Evolutionary conservation across 495 filamentous ascomycete species (phyloP), one percentile per base, ranked within the genome.

Genomic region (Penicillium waksmanii): DNA sequence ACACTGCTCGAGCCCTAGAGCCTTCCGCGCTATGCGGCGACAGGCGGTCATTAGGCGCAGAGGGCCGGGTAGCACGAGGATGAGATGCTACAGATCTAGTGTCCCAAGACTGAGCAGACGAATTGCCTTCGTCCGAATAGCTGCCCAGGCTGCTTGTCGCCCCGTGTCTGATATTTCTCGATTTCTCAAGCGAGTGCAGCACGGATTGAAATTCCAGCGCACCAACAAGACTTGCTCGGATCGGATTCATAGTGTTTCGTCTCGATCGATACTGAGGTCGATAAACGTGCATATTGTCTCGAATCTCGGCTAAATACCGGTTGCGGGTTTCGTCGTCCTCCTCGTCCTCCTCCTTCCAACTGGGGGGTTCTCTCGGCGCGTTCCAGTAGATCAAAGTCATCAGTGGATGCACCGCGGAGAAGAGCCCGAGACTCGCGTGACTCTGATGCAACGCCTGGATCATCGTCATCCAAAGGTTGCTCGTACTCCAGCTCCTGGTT

Each of bases 191-290:
- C 4, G 91, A 89, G 7, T 88, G 87, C 49, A 99, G 79, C 12
- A 97, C 89, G 3, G 93, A 91, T 58, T 91, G 85, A 65, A 99
- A 99, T 73, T 99, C 96, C 53, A 99, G 76, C 5, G 89, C 96
- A 47, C 96, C 96, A 6, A 98, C 90, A 19, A 99, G 74, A 77
- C 93, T 97, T 5, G 96, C 93, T 33, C 96, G 83, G 58, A 98
- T 97, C 1, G 92, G 88, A 47, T 85, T 89, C 57, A 91, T 77
- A 27, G 93, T 90, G 67, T 87, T 90, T 59, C 87, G 89, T 49
- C 93, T 82, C 50, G 82, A 78, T 53, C 83, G 84, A 46, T 77
- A 77, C 10, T 62, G 60, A 8, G 90, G 89, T 11, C 95, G 85
- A 64, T 81, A 89, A 23, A 97, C 82, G 53, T 93, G 87, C 96